Evolutionary conservation across 805 yeast species (phyloP).

Genomic region (Yamadazyma phyllophila): DNA sequence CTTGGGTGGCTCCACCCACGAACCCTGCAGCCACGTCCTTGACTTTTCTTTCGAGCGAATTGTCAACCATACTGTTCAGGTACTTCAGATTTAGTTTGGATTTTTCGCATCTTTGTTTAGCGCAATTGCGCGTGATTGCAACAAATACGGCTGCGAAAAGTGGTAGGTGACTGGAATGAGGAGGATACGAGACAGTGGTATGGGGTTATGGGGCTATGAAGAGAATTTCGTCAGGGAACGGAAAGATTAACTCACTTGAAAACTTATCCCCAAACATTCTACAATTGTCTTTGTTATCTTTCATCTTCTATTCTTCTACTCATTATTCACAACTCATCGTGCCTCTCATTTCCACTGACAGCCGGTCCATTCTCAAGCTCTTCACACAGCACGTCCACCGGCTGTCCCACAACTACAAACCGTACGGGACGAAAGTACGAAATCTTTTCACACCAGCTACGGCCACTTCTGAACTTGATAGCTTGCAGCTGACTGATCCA

Average conservation of each 20-base stretch:
- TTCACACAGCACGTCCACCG: conserved; percentile 8
- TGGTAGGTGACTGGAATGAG: neutral
- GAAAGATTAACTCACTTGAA: neutral
- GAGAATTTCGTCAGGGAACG: too few relatives aligned
- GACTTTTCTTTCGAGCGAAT: conserved; percentile 33
- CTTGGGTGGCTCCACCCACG: conserved; percentile 47
- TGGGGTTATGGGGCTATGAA: too few relatives aligned
- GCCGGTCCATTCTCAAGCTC: neutral
- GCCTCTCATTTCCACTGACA: neutral
- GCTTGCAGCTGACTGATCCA: conserved; percentile 12
- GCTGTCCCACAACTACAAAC: conserved; percentile 11
- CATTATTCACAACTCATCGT: conserved; percentile 1
- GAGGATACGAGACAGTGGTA: neutral
- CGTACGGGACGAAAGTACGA: conserved; percentile 4
- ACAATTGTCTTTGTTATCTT: too few relatives aligned
- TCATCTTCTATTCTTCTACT: too few relatives aligned
- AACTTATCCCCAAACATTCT: neutral
- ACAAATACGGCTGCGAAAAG: conserved; percentile 1
- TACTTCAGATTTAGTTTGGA: neutral
- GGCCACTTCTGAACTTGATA: conserved; percentile 3
- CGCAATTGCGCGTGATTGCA: conserved; percentile 9
- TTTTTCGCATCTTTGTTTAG: neutral
- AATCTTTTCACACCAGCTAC: conserved; percentile 11
- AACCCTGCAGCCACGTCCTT: conserved; percentile 46
- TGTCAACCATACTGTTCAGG: conserved; percentile 22